A percentile compares a stretch with the other conserved stretches of the same genome.
These are phyloP conservation scores for Aphanomyces euteiches DNA, from an alignment of 352 stramenopile genomes.

Conservation along the genomic window DNA sequence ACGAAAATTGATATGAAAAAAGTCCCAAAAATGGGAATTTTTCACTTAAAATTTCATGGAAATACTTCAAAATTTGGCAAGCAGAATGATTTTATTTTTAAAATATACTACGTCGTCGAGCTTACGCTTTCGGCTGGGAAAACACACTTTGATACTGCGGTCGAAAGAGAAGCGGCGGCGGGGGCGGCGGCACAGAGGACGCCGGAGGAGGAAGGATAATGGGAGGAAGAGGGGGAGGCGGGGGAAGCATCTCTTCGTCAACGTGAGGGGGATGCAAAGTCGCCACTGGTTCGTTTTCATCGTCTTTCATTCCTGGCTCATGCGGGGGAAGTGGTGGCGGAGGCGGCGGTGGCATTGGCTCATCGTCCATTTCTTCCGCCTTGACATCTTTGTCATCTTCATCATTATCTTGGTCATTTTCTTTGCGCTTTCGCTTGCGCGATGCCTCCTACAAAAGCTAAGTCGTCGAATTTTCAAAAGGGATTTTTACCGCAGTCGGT, in stretches of 20 bases:
- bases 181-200: neutral
- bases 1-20: neutral
- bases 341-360: conserved; percentile 25
- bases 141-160: conserved; percentile 28
- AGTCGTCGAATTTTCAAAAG: neutral
- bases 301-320: neutral
- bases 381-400: neutral
- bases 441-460: neutral
- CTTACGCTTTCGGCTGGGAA: conserved; percentile 18
- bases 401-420: neutral
- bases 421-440: conserved; percentile 15
- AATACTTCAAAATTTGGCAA: neutral
- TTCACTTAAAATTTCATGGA: neutral
- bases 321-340: neutral
- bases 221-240: neutral
- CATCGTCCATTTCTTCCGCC: neutral
- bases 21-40: conserved; percentile 1
- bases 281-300: neutral
- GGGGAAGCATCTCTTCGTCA: neutral
- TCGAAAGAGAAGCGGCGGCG: conserved; percentile 8
- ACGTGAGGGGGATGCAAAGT: neutral
- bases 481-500: neutral
- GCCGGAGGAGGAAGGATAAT: neutral
- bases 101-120: conserved; percentile 8
- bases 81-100: conserved; percentile 22